These are phyloP conservation scores for Penicillium brasilianum DNA, from an alignment of 2,329 filamentous ascomycete species.

Conservation along the genomic window DNA sequence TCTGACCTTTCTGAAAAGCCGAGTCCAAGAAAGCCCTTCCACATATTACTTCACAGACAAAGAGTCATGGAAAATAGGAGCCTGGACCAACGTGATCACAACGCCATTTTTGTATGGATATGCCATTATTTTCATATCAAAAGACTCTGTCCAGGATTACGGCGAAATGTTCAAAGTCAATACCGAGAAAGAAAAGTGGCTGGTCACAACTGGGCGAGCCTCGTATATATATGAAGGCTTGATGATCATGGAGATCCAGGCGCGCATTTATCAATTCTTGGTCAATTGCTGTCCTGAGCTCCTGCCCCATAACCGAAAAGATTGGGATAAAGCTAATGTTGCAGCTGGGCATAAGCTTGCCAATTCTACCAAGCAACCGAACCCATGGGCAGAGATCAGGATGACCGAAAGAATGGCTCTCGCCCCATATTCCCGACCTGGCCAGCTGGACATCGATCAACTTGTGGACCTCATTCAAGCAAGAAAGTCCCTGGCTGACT, in stretches of 20 bases:
- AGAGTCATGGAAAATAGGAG: neutral
- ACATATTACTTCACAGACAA: neutral
- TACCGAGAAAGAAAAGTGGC: neutral
- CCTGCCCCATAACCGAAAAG: neutral
- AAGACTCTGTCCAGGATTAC: neutral
- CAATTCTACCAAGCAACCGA: neutral
- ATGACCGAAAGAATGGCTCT: neutral
- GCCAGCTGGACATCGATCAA: neutral
- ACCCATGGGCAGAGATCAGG: neutral
- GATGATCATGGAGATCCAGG: neutral
- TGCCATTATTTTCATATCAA: neutral
- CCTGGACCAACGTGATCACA: neutral
- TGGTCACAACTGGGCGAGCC: neutral
- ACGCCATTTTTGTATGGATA: neutral
- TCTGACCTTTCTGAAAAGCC: neutral
- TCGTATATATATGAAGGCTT: neutral
- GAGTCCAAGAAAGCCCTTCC: neutral
- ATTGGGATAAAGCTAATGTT: neutral
- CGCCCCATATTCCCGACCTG: neutral
- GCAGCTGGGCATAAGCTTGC: neutral
- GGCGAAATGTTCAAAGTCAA: neutral
- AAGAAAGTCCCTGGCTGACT: neutral
- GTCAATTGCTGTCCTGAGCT: neutral
- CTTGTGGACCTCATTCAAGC: neutral
- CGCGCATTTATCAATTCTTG: neutral